Percentiles rank a stretch among this genome's conserved stretches.
Evolutionary conservation across 2,329 filamentous ascomycete genomes (phyloP).

Genomic region (Alternaria sp.): DNA sequence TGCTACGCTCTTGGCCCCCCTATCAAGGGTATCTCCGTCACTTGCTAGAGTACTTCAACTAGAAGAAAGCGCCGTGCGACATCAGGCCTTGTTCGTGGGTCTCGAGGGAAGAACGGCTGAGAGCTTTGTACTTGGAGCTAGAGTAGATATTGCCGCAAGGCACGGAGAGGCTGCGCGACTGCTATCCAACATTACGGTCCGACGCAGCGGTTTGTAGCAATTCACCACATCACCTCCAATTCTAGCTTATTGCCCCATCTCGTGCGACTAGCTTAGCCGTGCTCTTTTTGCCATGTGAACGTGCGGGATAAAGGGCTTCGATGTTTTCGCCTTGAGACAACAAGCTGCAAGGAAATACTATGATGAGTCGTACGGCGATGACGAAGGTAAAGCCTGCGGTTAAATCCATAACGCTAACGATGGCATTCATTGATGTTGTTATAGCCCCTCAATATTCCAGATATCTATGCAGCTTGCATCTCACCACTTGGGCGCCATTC

Average conservation of each 20-base stretch:
- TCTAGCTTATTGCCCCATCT: not conserved
- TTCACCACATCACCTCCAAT: not conserved
- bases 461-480: not conserved
- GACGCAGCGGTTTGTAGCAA: not conserved
- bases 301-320: not conserved
- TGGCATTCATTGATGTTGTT: not conserved
- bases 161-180: not conserved
- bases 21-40: conserved; percentile 15
- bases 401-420: no score
- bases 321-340: not conserved
- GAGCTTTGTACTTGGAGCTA: not conserved
- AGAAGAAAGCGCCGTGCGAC: not conserved
- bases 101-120: not conserved
- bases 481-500: not conserved
- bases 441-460: not conserved
- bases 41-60: conserved; percentile 7
- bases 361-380: not conserved
- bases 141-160: conserved; percentile 6
- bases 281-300: not conserved
- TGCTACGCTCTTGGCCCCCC: conserved; percentile 12
- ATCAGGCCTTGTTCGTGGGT: not conserved
- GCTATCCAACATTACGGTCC: conserved; percentile 6
- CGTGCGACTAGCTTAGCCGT: not conserved
- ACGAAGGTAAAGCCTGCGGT: no score
- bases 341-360: not conserved